Base-by-base conservation (phyloP, 106 monocot species). In the Acorus calamus region DNA sequence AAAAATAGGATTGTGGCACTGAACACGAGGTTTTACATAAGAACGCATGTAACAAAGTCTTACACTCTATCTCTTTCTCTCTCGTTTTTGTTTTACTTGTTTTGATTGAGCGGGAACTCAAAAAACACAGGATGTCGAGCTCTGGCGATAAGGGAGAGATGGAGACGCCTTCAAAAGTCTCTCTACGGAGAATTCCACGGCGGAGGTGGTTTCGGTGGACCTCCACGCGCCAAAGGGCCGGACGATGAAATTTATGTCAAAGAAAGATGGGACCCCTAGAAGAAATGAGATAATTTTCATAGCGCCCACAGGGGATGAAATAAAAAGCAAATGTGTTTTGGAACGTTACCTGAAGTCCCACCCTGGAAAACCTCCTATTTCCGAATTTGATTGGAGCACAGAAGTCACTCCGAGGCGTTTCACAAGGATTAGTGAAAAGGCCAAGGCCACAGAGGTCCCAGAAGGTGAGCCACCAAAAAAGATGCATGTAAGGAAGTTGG, bases 371-470 rank as follows among this genome's bases (percentile, higher is more conserved):
- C 87, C 87, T 46, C 45, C 79, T 7, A 71, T 77, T 3, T 84
- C 86, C 57, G 80, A 83, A 43, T 92, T 92, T 65, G 87, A 92
- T 41, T 92, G 92, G 92, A 69, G 80, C 63, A 83, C 80, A 60
- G 90, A 82, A 63, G 90, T 83, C 44, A 80, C 83, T 10, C 90
- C 78, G 6, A 69, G 90, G 57, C 80, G 85, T 43, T 90, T 86
- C 8, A 77, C 77, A 5, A 83, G 85, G 64, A 72, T 90, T 28
- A 83, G 80, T 67, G 83, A 86, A 44, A 85, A 72, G 59, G 64
- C 50, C 3, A 90, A 83, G 71, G 83, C 75, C 12, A 55, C 53
- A 42, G 75, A 71, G 68, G 55, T 68, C 3, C 67, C 73, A 42
- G 82, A 79, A 71, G 75, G 72, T 4, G 85, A 86, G 9, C 60